Base-by-base conservation (phyloP, 2,329 filamentous ascomycete genomes). In the Monilinia vaccinii-corymbosi region DNA sequence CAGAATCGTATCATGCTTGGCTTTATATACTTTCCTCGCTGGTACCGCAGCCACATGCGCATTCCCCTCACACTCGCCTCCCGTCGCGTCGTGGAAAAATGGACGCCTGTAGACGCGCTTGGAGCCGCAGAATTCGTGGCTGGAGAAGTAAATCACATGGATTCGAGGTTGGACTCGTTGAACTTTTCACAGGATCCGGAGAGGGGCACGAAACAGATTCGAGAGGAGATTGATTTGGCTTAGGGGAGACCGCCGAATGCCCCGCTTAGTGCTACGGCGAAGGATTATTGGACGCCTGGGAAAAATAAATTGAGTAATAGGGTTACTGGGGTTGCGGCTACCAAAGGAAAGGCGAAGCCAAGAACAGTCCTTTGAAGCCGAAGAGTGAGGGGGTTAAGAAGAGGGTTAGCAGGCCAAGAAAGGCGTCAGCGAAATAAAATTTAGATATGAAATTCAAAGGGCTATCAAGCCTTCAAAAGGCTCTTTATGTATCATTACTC, bases 1-100 rank as follows among this genome's bases (percentile, higher is more conserved):
- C 71, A 75, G 7, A 73, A 77, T 4, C 71, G 80, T n/a, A 75
- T 83, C 14, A 83, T 83, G 81, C 69, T 84, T 16, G 79, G 79
- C 2, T 62, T 63, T 32, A 42, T 60, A 3, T 49, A 57, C 10
- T 56, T 57, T 10, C 60, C 62, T 16, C 38, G 25, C 13, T 63
- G 62, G 62, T 63, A 52, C 25, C 62, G 52, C 9, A 42, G 9
- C n/a, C 45, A 28, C 4, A 60, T 60, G 58, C 44, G 45, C 18
- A 7, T 60, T 2, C 49, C 25, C 2, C 38, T 60, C 11, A 51
- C 58, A 4, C 2, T 7, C 4, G 16, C 18, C 13, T 44, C 45
- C 25, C 34, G 36, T 7, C 2, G 16, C 7, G 4, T 38, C 2
- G 38, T 60, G 14, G 11, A 60, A 14, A 34, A 16, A 28, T 60